phyloP scores from a whole-genome alignment of 345 rosid species.

The Dipteronia dyeriana region DNA sequence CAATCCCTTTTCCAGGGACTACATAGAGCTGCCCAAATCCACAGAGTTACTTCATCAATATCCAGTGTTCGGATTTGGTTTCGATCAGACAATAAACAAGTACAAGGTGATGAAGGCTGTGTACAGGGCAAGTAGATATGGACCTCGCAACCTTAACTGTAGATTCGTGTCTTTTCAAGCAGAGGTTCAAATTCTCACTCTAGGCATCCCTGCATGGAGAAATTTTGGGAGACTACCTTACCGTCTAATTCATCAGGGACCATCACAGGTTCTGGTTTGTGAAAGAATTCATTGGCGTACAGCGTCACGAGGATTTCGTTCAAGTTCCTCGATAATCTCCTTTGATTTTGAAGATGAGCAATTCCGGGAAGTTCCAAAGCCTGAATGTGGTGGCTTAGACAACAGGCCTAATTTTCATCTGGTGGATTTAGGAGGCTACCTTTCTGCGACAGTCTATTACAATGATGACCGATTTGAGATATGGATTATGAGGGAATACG shows the following conservation, averaged over 20 bases:
- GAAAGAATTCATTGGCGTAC: neutral
- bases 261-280: slow-evolving; percentile 13
- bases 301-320: neutral
- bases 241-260: neutral
- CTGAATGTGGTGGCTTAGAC: neutral
- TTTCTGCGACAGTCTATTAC: slow-evolving; percentile 16
- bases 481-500: slow-evolving; percentile 34
- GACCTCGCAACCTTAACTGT: neutral
- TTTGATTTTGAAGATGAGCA: slow-evolving; percentile 30
- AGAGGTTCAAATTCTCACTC: slow-evolving; percentile 39
- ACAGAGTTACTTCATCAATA: slow-evolving; percentile 30
- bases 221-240: slow-evolving; percentile 14
- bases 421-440: slow-evolving; percentile 26
- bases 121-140: neutral
- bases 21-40: slow-evolving; percentile 38
- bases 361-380: slow-evolving; percentile 23
- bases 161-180: slow-evolving; percentile 28
- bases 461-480: slow-evolving; percentile 6
- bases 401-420: neutral
- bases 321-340: slow-evolving; percentile 16
- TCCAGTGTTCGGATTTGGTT: slow-evolving; percentile 48
- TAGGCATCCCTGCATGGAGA: slow-evolving; percentile 32
- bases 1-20: slow-evolving; percentile 42
- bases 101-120: slow-evolving; percentile 38
- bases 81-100: slow-evolving; percentile 22